A percentile compares a stretch with the other conserved stretches of the same genome.
Evolutionary conservation across 148 eudicot species (phyloP).

Genomic region (Rhododendron ferrugineum): DNA sequence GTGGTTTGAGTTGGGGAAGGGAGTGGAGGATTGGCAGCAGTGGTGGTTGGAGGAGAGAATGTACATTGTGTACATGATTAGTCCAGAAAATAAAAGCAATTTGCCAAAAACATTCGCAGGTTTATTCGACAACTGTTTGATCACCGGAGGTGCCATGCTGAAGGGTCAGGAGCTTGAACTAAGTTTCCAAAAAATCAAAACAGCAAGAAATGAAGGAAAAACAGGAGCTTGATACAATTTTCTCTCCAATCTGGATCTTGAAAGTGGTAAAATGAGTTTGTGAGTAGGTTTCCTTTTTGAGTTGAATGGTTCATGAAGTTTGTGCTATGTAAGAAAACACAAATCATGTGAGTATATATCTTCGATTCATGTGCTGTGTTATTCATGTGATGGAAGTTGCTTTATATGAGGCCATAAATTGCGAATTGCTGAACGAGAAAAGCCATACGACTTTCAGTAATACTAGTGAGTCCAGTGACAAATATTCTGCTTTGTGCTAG

Average conservation of each 20-base stretch:
- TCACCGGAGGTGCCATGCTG: neutral
- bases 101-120: conserved; percentile 22
- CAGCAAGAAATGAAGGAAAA: neutral
- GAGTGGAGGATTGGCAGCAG: conserved; percentile 14
- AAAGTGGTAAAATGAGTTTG: neutral
- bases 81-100: conserved; percentile 13
- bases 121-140: conserved; percentile 11
- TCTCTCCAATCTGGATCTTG: neutral
- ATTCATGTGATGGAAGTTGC: neutral
- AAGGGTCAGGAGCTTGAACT: neutral
- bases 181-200: neutral
- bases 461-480: neutral
- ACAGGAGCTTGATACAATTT: neutral
- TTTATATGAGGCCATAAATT: neutral
- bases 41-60: conserved; percentile 12
- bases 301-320: neutral
- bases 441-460: neutral
- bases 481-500: neutral
- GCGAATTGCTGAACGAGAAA: neutral
- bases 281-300: neutral
- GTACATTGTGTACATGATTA: conserved; percentile 28
- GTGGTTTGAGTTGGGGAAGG: neutral
- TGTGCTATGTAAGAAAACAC: neutral
- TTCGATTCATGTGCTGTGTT: neutral
- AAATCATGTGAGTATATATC: neutral